Evolutionary conservation across 2,329 filamentous ascomycete genomes (phyloP), one percentile per base, ranked within the genome.

Genomic region (Talaromyces marneffei): DNA sequence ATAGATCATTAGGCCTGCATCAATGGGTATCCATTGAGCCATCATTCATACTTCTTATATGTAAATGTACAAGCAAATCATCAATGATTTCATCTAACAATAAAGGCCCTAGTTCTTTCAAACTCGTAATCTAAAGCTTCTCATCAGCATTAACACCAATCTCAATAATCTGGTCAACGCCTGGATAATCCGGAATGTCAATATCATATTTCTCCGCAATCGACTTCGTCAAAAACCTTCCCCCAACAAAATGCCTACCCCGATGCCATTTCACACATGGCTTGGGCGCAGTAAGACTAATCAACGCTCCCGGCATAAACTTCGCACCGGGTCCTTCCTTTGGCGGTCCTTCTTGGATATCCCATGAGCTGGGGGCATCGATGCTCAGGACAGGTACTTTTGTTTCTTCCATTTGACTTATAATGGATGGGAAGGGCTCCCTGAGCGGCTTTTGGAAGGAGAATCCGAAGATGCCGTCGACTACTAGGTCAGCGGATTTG

Each of bases 381-480:
- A 99, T 90, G 2, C 91, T 89, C 2, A 94, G 87, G 0, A 97
- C 89, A 0, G 92, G 90, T 7, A 94, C 70, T 27, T 82, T 82
- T 4, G 89, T 88, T 44, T 87, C 82, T 67, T 91, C 85, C 39
- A 99, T 81, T 7, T 89, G 86, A 63, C 83, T 79, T 67, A 99
- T 95, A 14, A 97, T 89, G 0, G 82, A 82, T 0, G 88, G 87
- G 71, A 97, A 99, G 1, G 94, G 94, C 66, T 96, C 91, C n/a
- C 94, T 87, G 58, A 99, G 88, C 66, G 94, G 88, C 6, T 92
- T 93, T 1, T 87, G 88, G 78, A 99, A 99, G 63, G 89, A 94
- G 79, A 99, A 99, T 7, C 90, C 92, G 72, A 99, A 99, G 64
- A 99, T 91, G 9, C 94, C 91, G 75, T 99, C 94, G 62, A 99